Conservation (phyloP, 805 yeast genomes). For the Saccharomycopsis schoenii region DNA sequence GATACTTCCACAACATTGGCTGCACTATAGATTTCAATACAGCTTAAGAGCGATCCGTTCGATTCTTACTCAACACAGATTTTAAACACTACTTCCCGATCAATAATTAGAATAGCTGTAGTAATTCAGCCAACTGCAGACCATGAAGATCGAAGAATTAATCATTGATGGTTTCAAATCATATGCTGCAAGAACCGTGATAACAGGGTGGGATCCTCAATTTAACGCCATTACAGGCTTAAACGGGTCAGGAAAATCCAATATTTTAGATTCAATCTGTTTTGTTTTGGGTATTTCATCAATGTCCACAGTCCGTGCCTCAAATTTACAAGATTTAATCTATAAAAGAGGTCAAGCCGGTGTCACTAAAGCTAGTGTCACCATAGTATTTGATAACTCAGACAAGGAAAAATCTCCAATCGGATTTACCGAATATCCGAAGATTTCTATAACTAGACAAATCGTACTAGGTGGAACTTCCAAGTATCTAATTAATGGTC, state of each 20-base stretch:
- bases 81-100: too few relatives aligned
- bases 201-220: conserved; percentile 90
- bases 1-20: too few relatives aligned
- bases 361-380: conserved; percentile 91
- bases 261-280: conserved; percentile 92
- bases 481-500: conserved; percentile 90
- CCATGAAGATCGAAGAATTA: conserved; percentile 89
- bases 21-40: too few relatives aligned
- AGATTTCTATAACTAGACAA: conserved; percentile 87
- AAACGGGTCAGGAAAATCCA: conserved; percentile 96
- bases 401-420: conserved; percentile 74
- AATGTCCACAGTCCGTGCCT: conserved; percentile 92
- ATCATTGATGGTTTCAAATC: conserved; percentile 97
- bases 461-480: conserved; percentile 85
- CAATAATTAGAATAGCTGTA: too few relatives aligned
- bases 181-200: conserved; percentile 92
- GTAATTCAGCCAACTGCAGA: not conserved
- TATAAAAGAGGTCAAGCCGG: conserved; percentile 98
- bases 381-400: conserved; percentile 85
- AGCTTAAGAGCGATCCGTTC: too few relatives aligned
- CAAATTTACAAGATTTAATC: conserved; percentile 84
- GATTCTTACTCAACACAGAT: too few relatives aligned
- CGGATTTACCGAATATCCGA: conserved; percentile 68
- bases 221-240: conserved; percentile 97
- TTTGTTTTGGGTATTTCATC: conserved; percentile 95